Percentiles rank a stretch among this genome's conserved stretches.
Evolutionary conservation across 2,329 filamentous ascomycete species (phyloP).

Genomic region (Claviceps digitariae): DNA sequence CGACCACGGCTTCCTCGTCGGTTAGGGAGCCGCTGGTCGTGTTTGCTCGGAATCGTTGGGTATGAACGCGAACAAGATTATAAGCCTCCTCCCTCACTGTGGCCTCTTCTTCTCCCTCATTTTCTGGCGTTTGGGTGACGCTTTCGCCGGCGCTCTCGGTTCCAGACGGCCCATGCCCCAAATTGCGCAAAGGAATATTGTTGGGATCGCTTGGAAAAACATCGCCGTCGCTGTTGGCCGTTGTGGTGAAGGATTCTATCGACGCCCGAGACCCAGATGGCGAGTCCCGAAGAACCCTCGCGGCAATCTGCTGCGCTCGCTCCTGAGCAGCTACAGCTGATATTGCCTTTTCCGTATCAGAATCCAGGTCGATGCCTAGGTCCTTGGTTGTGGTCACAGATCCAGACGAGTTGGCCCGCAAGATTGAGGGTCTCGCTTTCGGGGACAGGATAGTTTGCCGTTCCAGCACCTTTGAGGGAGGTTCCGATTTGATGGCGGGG

Average conservation of each 20-base stretch:
- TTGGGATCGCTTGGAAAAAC: constrained; percentile 10
- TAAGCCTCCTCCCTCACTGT: constrained; percentile 22
- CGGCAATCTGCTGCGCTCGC: constrained; percentile 28
- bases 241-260: constrained; percentile 22
- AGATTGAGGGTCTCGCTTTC: constrained; percentile 26
- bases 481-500: constrained; percentile 8
- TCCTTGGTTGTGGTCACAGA: constrained; percentile 19
- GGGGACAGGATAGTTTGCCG: constrained; percentile 8
- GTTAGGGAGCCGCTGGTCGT: constrained; percentile 3
- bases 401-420: constrained; percentile 28
- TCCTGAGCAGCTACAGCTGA: constrained; percentile 30
- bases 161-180: constrained; percentile 8
- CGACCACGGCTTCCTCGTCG: constrained; percentile 8
- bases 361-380: constrained; percentile 14
- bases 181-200: constrained; percentile 19
- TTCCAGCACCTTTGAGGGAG: not conserved
- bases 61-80: constrained; percentile 30
- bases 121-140: constrained; percentile 1
- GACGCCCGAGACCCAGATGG: constrained; percentile 24
- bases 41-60: constrained; percentile 13
- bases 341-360: constrained; percentile 13
- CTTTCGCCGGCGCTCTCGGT: not conserved
- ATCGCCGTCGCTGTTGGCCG: constrained; percentile 15
- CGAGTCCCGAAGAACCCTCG: constrained; percentile 23
- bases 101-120: not conserved